Conservation (phyloP, 228 moss, liverwort and hornwort genomes). For the Sphagnum fallax region DNA sequence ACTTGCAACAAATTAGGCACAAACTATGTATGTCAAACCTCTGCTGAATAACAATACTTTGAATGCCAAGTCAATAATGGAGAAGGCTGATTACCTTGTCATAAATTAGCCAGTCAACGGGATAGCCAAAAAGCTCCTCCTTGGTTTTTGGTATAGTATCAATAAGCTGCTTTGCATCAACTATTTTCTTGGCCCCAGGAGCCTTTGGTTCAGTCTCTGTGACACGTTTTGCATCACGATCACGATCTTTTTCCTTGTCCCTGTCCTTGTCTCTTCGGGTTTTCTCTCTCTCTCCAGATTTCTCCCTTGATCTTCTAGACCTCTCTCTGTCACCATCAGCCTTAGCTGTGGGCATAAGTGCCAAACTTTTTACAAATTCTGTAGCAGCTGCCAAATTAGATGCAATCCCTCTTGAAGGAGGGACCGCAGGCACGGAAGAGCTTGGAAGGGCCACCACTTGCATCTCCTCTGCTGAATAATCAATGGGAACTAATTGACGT, state of each 20-base stretch:
- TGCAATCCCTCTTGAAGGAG: slow-evolving; percentile 36
- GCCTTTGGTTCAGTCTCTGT: slow-evolving; percentile 46
- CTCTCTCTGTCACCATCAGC: slow-evolving; percentile 65
- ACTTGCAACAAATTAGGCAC: no score
- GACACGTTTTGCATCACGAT: slow-evolving; percentile 36
- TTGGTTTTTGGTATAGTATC: slow-evolving; percentile 93
- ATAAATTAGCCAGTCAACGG: slow-evolving; percentile 89
- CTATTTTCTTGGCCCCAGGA: slow-evolving; percentile 64
- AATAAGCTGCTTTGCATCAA: slow-evolving; percentile 90
- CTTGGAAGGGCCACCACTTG: slow-evolving; percentile 72
- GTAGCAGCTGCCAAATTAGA: slow-evolving; percentile 81
- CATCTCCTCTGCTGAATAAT: slow-evolving; percentile 95
- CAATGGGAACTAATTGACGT: slow-evolving; percentile 83
- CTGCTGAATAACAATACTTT: no score
- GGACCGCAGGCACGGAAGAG: slow-evolving; percentile 29
- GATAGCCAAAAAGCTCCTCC: slow-evolving; percentile 82
- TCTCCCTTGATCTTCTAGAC: slow-evolving; percentile 68
- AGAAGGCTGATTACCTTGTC: slow-evolving; percentile 48
- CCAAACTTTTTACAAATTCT: slow-evolving; percentile 90
- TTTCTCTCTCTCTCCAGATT: slow-evolving; percentile 53
- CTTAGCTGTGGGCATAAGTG: slow-evolving; percentile 34
- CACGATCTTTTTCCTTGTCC: slow-evolving; percentile 44
- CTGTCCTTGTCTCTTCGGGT: slow-evolving; percentile 62
- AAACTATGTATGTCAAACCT: no score
- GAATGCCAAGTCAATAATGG: no score